Percentiles rank a stretch among this genome's conserved stretches.
Evolutionary conservation across 805 yeast genomes (phyloP).

Genomic region (Ogataea ramenticola): DNA sequence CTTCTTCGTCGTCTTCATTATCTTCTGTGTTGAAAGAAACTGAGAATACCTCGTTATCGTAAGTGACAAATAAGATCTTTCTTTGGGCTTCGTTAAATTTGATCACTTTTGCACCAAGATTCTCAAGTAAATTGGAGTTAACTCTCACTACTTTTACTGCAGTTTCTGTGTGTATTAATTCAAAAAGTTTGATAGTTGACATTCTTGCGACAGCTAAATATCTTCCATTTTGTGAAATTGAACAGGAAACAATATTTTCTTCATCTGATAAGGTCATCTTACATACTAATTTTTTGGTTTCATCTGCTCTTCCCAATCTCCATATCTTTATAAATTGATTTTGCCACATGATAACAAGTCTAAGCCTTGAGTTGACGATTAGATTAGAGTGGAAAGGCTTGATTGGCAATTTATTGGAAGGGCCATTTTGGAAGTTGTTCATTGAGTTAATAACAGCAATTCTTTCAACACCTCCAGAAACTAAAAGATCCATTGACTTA

Average conservation of each 20-base stretch:
- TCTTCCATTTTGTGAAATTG: constrained; percentile 57
- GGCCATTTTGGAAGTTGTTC: constrained; percentile 62
- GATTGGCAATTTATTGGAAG: constrained; percentile 62
- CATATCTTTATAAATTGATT: constrained; percentile 79
- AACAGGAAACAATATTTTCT: constrained; percentile 68
- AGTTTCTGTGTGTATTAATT: constrained; percentile 34
- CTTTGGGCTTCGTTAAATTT: constrained; percentile 37
- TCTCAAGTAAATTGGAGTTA: constrained; percentile 32
- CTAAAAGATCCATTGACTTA: constrained; percentile 56
- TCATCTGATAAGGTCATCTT: constrained; percentile 65
- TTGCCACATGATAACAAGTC: constrained; percentile 68
- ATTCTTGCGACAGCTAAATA: constrained; percentile 67
- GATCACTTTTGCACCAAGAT: constrained; percentile 48
- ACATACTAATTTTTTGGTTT: constrained; percentile 51
- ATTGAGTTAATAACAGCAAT: constrained; percentile 60
- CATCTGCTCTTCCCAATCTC: constrained; percentile 33
- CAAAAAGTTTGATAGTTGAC: constrained; percentile 61
- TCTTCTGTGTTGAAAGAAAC: constrained; percentile 31
- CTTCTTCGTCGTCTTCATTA: constrained; percentile 28
- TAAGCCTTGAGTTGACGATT: constrained; percentile 35
- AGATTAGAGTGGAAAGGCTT: constrained; percentile 16
- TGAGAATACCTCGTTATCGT: constrained; percentile 47
- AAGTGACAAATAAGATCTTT: constrained; percentile 41
- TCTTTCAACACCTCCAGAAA: constrained; percentile 81
- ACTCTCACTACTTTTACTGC: constrained; percentile 46